Evolutionary conservation across 2,329 filamentous ascomycete species (phyloP), one percentile per base, ranked within the genome.

Genomic region (Arthrinium phaeospermum): DNA sequence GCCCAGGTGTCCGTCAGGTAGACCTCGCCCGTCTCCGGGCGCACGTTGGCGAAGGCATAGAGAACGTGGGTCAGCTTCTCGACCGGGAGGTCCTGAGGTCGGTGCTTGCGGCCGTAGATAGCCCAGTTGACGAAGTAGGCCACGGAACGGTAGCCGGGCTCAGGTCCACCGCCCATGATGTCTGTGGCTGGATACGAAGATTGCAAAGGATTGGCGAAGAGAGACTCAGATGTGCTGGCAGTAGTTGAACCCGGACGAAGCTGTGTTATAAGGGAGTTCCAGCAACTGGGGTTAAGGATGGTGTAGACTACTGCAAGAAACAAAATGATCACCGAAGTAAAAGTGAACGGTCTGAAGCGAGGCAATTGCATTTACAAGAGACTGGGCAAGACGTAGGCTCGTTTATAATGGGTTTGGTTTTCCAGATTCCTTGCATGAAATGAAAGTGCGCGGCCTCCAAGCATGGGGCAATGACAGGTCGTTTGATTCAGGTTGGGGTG

Each of bases 21-120:
- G 82, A 97, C 94, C 82, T 97, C 94, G 69, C 96, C 96, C 45
- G 88, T 90, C 3, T 96, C 93, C 3, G 91, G 87, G 4, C 90
- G 89, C 72, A 98, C 90, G 80, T 98, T 97, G 79, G 94, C 96
- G 83, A 98, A 98, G 22, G 95, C 86, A 76, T 98, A 98, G 22
- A 98, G 90, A 5, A 98, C 84, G 79, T 98, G 96, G 0, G 95
- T 98, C 57, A 98, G 89, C 71, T 94, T 92, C 71, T 95, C 89
- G 4, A 88, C 91, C 0, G 94, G 93, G 7, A 98, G 88, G 79
- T 97, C 91, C 79, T 97, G 93, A 0, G 95, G 95, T n/a, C 91
- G 89, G 80, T 96, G 93, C 78, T 96, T 92, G 71, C 95, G 91
- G 51, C 86, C 94, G 82, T 98, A 98, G 76, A 97, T 96, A 75